phyloP scores from a whole-genome alignment of 352 stramenopile genomes.

The Ophiocytium majus region DNA sequence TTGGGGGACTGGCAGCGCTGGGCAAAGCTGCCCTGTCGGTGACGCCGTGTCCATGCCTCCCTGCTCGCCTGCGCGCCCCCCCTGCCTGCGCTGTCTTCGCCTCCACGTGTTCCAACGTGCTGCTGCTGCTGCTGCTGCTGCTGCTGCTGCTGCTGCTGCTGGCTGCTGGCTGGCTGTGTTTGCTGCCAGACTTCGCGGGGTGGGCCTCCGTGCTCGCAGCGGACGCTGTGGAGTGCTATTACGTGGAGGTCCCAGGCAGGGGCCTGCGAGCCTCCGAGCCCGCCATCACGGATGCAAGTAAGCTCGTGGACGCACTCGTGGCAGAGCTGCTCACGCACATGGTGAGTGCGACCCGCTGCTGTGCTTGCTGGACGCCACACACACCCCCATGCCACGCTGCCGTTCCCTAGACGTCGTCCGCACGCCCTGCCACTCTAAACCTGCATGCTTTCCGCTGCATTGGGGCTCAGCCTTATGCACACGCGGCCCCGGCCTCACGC shows the following conservation, averaged over 20 bases:
- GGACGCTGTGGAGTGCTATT: conserved; percentile 55
- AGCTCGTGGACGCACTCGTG: conserved; percentile 33
- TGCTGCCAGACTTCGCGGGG: conserved; percentile 36
- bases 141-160: neutral
- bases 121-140: conserved; percentile 6
- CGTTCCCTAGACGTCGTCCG: too few relatives aligned
- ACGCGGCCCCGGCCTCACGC: too few relatives aligned
- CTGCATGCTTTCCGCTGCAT: too few relatives aligned
- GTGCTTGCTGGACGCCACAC: too few relatives aligned
- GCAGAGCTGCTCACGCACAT: conserved; percentile 50
- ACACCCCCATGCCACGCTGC: too few relatives aligned
- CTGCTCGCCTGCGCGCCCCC: neutral
- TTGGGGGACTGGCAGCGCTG: too few relatives aligned
- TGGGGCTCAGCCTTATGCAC: too few relatives aligned
- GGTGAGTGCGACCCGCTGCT: neutral
- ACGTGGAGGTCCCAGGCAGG: conserved; percentile 46
- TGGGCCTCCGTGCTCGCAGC: conserved; percentile 40
- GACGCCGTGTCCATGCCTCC: too few relatives aligned
- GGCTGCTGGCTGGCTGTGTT: neutral
- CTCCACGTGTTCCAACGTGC: neutral
- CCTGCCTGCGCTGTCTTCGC: neutral
- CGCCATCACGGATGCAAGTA: conserved; percentile 16
- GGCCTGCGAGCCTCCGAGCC: conserved; percentile 21
- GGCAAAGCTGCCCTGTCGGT: too few relatives aligned
- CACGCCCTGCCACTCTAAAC: too few relatives aligned